Evolutionary conservation across 2,329 filamentous ascomycete genomes (phyloP).

Genomic region (Helotiales sp.): DNA sequence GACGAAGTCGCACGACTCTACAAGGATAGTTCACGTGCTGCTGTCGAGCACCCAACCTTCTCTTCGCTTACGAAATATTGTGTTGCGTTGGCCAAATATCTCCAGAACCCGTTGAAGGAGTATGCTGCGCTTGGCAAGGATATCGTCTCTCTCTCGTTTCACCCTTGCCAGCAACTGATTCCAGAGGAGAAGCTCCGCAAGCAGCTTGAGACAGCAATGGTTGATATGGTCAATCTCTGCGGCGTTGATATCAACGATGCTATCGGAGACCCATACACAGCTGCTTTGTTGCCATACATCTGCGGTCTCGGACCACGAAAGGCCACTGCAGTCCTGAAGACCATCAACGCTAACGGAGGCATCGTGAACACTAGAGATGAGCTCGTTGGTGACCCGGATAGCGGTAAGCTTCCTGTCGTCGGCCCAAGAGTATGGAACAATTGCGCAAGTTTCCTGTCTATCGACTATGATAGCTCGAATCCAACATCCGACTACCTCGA

Average conservation of each 20-base stretch:
- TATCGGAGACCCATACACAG: slow-evolving; percentile 75
- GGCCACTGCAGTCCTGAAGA: slow-evolving; percentile 80
- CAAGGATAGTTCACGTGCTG: slow-evolving; percentile 81
- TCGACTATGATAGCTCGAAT: slow-evolving; percentile 83
- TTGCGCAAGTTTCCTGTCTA: slow-evolving; percentile 91
- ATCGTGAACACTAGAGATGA: slow-evolving; percentile 82
- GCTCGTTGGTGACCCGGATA: slow-evolving; percentile 83
- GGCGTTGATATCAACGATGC: slow-evolving; percentile 96
- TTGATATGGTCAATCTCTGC: slow-evolving; percentile 96
- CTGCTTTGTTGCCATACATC: slow-evolving; percentile 86
- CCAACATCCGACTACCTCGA: slow-evolving; percentile 87
- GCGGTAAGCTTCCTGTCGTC: slow-evolving; percentile 75
- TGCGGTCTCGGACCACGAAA: slow-evolving; percentile 92
- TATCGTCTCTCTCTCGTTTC: slow-evolving; percentile 82
- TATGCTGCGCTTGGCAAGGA: slow-evolving; percentile 92
- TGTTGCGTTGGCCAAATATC: slow-evolving; percentile 82
- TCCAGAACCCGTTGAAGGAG: slow-evolving; percentile 95
- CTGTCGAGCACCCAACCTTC: slow-evolving; percentile 77
- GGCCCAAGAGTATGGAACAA: slow-evolving; percentile 94
- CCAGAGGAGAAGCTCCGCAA: slow-evolving; percentile 84
- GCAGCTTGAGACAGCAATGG: slow-evolving; percentile 91
- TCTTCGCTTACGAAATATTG: slow-evolving; percentile 83
- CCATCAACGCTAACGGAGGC: slow-evolving; percentile 88
- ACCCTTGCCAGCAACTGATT: slow-evolving; percentile 85
- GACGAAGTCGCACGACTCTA: slow-evolving; percentile 97